These are phyloP conservation scores for Glarea lozoyensis DNA, from an alignment of 495 filamentous ascomycete genomes.

Conservation along the genomic window DNA sequence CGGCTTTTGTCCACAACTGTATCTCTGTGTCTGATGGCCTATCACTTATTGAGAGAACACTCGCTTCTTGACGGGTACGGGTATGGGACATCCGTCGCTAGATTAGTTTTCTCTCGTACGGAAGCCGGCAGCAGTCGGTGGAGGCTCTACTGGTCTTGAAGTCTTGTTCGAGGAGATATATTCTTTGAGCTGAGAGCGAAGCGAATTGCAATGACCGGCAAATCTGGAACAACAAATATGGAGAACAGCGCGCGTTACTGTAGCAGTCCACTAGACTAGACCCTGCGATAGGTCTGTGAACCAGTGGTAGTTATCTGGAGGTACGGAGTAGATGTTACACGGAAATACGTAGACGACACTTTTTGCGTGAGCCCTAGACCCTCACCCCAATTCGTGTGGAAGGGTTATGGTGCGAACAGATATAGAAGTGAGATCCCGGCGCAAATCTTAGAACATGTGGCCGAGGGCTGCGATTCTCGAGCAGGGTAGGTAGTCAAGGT, in stretches of 20 bases:
- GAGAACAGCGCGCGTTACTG: too few species aligned
- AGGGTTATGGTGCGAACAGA: constrained; percentile 12
- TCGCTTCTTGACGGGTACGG: constrained; percentile 12
- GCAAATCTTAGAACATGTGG: constrained; percentile 14
- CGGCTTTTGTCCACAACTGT: too few species aligned
- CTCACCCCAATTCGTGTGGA: too few species aligned
- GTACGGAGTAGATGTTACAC: not conserved
- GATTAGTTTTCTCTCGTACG: constrained; percentile 3
- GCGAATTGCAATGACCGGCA: not conserved
- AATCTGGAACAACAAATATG: constrained; percentile 3
- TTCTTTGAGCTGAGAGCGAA: not conserved
- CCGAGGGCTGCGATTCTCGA: constrained; percentile 8
- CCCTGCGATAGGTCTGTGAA: not conserved
- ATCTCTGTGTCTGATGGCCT: constrained; percentile 16
- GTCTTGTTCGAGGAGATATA: not conserved
- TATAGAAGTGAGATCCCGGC: constrained; percentile 13
- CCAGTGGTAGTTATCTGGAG: too few species aligned
- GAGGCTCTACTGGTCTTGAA: not conserved
- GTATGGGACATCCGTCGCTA: constrained; percentile 15
- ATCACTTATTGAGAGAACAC: constrained; percentile 6
- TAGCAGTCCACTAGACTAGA: too few species aligned
- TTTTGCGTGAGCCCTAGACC: too few species aligned
- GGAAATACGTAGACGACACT: too few species aligned
- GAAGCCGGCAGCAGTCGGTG: constrained; percentile 10
- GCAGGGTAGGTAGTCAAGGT: constrained; percentile 8